Conservation (phyloP, 2,329 filamentous ascomycete genomes). For the Ascochyta koolunga region DNA sequence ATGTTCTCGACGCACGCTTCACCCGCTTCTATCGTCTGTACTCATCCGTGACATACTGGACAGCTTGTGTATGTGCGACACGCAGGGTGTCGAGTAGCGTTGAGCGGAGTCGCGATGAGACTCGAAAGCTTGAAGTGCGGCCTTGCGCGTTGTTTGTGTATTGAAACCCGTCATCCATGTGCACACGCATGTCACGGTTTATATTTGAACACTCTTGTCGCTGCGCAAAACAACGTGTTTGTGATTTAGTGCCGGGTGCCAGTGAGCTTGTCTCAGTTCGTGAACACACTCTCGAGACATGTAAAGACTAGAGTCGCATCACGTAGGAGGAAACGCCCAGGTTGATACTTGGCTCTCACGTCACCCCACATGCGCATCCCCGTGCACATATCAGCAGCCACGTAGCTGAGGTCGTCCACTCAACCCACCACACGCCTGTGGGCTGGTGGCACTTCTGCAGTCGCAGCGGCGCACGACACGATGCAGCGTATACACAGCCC, state of each 20-base stretch:
- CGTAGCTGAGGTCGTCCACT: neutral
- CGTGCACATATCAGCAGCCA: constrained; percentile 14
- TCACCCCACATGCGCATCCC: constrained; percentile 8
- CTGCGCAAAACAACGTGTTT: constrained; percentile 12
- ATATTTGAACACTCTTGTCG: constrained; percentile 9
- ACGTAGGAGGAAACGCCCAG: neutral
- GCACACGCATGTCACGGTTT: constrained; percentile 8
- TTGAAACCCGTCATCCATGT: constrained; percentile 15
- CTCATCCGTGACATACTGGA: neutral
- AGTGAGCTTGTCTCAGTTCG: constrained; percentile 1
- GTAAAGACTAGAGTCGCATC: constrained; percentile 1
- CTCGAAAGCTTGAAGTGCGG: constrained; percentile 1
- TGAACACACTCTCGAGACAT: constrained; percentile 5
- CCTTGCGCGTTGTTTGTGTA: constrained; percentile 15
- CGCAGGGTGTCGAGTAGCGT: neutral
- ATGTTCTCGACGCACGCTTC: neutral
- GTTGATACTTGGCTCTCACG: constrained; percentile 2
- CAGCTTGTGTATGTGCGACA: constrained; percentile 1
- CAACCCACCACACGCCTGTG: neutral
- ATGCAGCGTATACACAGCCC: neutral
- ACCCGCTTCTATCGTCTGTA: neutral
- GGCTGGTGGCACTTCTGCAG: constrained; percentile 9
- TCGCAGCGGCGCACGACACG: constrained; percentile 9
- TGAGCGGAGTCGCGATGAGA: neutral
- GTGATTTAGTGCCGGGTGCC: constrained; percentile 1